Evolutionary conservation across 2,329 filamentous ascomycete species (phyloP), one percentile per base, ranked within the genome.

Genomic region (Epichloe gansuensis): DNA sequence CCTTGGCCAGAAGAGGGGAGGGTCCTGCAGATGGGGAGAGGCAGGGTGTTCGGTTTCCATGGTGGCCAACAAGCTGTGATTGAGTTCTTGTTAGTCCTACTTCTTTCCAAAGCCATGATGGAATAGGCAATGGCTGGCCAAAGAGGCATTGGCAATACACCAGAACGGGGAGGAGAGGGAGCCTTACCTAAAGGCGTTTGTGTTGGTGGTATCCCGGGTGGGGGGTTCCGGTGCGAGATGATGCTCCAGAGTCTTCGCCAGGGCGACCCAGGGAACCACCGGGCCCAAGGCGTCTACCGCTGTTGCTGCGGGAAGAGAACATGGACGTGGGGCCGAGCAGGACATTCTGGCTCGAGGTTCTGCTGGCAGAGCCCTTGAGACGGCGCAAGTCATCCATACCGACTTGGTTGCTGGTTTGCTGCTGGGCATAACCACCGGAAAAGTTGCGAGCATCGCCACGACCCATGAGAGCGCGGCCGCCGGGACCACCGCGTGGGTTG

Each of bases 121-220:
- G 17, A 5, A 46, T n/a, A 21, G n/a, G 17, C 5, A 31, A 17
- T 3, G 23, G 12, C 11, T 44, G 21, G 17, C 6, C 17, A 44
- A 44, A 48, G 7, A 21, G 17, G 17, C 17, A 21, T 21, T 21
- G 12, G 21, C 13, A 25, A 25, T 11, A 21, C 13, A 31, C 23
- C 13, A 13, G 41, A 15, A 31, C 31, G 9, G 9, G 8, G 9
- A 11, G n/a, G 12, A 35, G 38, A 1, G 25, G 17, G 8, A 39
- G 59, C 5, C 85, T 77, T 82, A 96, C 91, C 89, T 91, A 75
- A 95, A 98, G 61, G 91, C 85, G 75, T 98, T 98, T 60, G 84
- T 82, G 64, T 86, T 86, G 55, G 81, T 78, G 54, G 62, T 67
- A 56, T 75, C 71, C 52, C 73, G 69, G 21, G 78, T 80, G 46